Percentiles rank a stretch among this genome's conserved stretches.
These are phyloP conservation scores for Trichoderma sp. DNA, from an alignment of 2,329 filamentous ascomycete species.

Conservation along the genomic window DNA sequence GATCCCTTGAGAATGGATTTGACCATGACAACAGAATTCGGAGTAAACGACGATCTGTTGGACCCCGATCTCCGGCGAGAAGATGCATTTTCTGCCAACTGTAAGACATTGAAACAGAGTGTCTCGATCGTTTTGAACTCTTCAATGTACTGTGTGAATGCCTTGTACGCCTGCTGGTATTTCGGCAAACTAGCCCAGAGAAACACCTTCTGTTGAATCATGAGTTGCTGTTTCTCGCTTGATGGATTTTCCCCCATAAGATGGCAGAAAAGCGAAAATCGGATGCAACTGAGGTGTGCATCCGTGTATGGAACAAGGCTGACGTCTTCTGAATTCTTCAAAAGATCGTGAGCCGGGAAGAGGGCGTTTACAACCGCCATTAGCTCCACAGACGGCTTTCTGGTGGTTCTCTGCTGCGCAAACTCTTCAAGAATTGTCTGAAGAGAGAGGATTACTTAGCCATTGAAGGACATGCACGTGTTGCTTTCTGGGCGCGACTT, in stretches of 20 bases:
- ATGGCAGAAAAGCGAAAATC: conserved; percentile 40
- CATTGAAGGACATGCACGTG: background rate
- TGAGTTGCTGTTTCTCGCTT: conserved; percentile 29
- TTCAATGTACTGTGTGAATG: conserved; percentile 37
- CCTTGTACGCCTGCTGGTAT: conserved; percentile 35
- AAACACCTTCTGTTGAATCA: conserved; percentile 37
- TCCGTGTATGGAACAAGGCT: conserved; percentile 36
- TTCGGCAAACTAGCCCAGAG: conserved; percentile 38
- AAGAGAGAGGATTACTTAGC: background rate
- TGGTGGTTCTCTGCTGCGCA: conserved; percentile 5
- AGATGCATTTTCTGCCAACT: conserved; percentile 26
- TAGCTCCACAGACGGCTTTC: conserved; percentile 29
- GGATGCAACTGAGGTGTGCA: conserved; percentile 39
- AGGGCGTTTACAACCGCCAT: conserved; percentile 43
- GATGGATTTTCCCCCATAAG: conserved; percentile 34
- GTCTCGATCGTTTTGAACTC: conserved; percentile 41
- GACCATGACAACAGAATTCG: conserved; percentile 12
- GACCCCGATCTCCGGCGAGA: background rate
- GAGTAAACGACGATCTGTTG: background rate
- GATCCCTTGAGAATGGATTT: conserved; percentile 17
- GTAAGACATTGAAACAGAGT: conserved; percentile 34
- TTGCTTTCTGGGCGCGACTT: conserved; percentile 22
- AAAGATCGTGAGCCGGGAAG: conserved; percentile 35
- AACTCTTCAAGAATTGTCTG: conserved; percentile 16
- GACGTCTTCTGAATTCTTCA: conserved; percentile 30